phyloP scores from a whole-genome alignment of 176 grass and related monocot genomes.

The Zea mays region Zm-B73-REFERENCE-NAM-5.0 NC_050103.1:1626501-1627000 shows the following conservation, averaged over 20 bases:
- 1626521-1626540: background rate
- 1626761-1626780: slow-evolving; percentile 90
- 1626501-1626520: slow-evolving; percentile 1
- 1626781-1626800: slow-evolving; percentile 87
- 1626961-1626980: background rate
- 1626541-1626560: background rate
- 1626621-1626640: slow-evolving; percentile 15
- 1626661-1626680: slow-evolving; percentile 95
- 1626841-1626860: background rate
- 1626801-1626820: slow-evolving; percentile 49
- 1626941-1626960: background rate
- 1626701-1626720: slow-evolving; percentile 88
- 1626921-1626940: background rate
- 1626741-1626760: slow-evolving; percentile 71
- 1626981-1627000: background rate
- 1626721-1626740: slow-evolving; percentile 98
- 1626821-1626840: background rate
- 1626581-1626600: background rate
- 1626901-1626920: background rate
- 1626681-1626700: slow-evolving; percentile 85
- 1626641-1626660: slow-evolving; percentile 59
- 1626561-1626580: background rate
- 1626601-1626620: slow-evolving; percentile 7
- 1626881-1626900: background rate
- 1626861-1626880: background rate